Conservation (phyloP, 148 eudicot species). For the Simmondsia chinensis region DNA sequence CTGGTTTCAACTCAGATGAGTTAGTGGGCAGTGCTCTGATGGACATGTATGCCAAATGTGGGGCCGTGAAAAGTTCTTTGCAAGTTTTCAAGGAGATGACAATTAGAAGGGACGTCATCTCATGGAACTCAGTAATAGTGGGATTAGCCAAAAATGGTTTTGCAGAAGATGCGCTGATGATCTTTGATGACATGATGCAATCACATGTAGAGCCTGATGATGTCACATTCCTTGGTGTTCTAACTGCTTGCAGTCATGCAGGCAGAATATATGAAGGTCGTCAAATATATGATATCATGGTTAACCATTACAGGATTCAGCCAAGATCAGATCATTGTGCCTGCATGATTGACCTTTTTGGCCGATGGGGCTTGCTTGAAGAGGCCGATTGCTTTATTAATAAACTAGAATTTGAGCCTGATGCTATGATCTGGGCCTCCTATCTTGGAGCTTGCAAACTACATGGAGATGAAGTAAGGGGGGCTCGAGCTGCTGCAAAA, state of each 20-base stretch:
- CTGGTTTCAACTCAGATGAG: constrained; percentile 61
- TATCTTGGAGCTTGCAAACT: constrained; percentile 76
- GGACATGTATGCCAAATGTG: constrained; percentile 97
- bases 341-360: constrained; percentile 86
- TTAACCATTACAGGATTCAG: constrained; percentile 24
- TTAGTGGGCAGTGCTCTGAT: constrained; percentile 69
- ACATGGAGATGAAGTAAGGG: constrained; percentile 80
- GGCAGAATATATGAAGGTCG: constrained; percentile 78
- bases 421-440: constrained; percentile 73
- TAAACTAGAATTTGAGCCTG: constrained; percentile 44
- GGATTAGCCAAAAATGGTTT: constrained; percentile 80
- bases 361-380: constrained; percentile 72
- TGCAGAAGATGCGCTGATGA: constrained; percentile 52
- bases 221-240: constrained; percentile 80
- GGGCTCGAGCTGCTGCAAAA: constrained; percentile 65
- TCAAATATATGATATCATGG: constrained; percentile 49
- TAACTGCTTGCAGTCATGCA: constrained; percentile 86
- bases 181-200: constrained; percentile 59
- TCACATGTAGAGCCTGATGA: constrained; percentile 57
- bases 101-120: constrained; percentile 47
- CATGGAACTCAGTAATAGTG: constrained; percentile 84
- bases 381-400: constrained; percentile 66
- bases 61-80: constrained; percentile 52
- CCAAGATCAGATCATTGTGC: constrained; percentile 84
- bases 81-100: constrained; percentile 65